A percentile compares a stretch with the other conserved stretches of the same genome.
Conservation (phyloP, 2,329 filamentous ascomycete species). For the Thermoascus crustaceus region DNA sequence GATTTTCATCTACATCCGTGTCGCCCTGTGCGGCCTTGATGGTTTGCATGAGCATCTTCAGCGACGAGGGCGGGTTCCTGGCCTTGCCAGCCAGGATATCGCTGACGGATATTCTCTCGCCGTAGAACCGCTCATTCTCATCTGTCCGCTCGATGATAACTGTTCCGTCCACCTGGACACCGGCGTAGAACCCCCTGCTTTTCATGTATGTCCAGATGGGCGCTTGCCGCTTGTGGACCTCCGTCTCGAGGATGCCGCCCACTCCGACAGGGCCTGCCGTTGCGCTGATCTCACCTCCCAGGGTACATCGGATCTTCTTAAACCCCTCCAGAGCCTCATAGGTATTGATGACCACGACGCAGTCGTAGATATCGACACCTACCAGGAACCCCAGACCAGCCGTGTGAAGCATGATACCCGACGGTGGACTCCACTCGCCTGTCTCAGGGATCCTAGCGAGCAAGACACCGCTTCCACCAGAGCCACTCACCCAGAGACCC, state of each 20-base stretch:
- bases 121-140: slow-evolving; percentile 82
- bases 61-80: slow-evolving; percentile 48
- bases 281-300: slow-evolving; percentile 73
- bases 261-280: slow-evolving; percentile 69
- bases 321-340: slow-evolving; percentile 77
- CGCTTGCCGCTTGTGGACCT: slow-evolving; percentile 58
- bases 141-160: slow-evolving; percentile 78
- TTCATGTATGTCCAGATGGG: slow-evolving; percentile 84
- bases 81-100: slow-evolving; percentile 57
- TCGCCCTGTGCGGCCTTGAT: slow-evolving; percentile 84
- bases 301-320: slow-evolving; percentile 65
- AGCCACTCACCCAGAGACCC: slow-evolving; percentile 83
- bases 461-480: slow-evolving; percentile 80
- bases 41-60: slow-evolving; percentile 64
- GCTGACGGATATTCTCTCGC: slow-evolving; percentile 52
- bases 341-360: slow-evolving; percentile 86
- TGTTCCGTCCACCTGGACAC: slow-evolving; percentile 78
- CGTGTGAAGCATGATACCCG: slow-evolving; percentile 83
- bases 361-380: slow-evolving; percentile 93
- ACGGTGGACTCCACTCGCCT: slow-evolving; percentile 84
- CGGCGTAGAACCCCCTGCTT: slow-evolving; percentile 79
- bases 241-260: slow-evolving; percentile 64
- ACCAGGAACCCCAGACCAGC: slow-evolving; percentile 81
- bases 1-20: slow-evolving; percentile 58
- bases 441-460: slow-evolving; percentile 70